These are phyloP conservation scores for Annulohypoxylon moriforme DNA, from an alignment of 495 filamentous ascomycete species.

Conservation along the genomic window DNA sequence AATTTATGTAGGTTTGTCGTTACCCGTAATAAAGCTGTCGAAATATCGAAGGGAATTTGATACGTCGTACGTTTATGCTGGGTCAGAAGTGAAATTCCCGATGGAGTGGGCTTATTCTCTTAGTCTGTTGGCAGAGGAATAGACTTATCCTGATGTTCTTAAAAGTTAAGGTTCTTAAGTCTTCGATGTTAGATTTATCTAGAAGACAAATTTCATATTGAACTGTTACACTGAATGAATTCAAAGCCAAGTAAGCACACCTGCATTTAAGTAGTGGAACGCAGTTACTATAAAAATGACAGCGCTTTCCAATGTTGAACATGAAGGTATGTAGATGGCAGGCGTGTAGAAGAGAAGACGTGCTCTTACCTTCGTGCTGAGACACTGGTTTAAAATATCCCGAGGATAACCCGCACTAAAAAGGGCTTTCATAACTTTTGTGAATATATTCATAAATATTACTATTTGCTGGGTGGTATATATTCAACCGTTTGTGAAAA, in stretches of 20 bases:
- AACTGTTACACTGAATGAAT: background rate
- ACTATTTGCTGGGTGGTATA: background rate
- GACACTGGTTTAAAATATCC: constrained; percentile 7
- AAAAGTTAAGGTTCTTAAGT: background rate
- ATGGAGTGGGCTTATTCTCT: background rate
- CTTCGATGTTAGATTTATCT: background rate
- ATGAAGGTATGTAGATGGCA: background rate
- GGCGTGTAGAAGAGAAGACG: background rate
- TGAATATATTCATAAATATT: background rate
- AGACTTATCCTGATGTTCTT: background rate
- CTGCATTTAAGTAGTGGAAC: background rate
- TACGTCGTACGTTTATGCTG: background rate
- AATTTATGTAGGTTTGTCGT: background rate
- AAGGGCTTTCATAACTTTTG: constrained; percentile 4
- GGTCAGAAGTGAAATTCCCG: background rate
- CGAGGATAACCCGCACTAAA: constrained; percentile 6
- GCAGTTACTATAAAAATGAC: constrained; percentile 10
- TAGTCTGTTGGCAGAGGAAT: background rate
- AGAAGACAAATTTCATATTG: background rate
- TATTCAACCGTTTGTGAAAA: background rate
- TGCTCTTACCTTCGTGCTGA: background rate
- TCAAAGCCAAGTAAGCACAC: background rate
- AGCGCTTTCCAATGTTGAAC: background rate
- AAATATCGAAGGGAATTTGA: background rate
- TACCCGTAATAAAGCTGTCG: background rate